Base-by-base conservation (phyloP, 1,284 basidiomycete genomes). In the Tilletia indica region DNA sequence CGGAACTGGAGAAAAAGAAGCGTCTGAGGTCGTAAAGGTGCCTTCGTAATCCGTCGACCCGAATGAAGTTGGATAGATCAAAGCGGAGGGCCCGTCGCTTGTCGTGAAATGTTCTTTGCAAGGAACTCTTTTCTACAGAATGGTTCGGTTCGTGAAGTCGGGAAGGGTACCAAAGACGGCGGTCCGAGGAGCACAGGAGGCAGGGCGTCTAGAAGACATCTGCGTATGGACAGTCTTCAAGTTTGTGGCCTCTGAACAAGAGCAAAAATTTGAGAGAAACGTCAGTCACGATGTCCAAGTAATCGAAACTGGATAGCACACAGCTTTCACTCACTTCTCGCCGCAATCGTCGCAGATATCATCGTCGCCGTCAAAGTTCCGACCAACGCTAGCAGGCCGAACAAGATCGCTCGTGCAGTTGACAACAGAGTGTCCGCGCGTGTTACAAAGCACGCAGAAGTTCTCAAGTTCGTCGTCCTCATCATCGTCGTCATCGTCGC, bases 281-380 rank as follows among this genome's bases (percentile, higher is more conserved):
- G 25, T 58, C 56, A 31, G 56, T 34, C 31, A 8, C 51, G 25
- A 31, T 31, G 31, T 54, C 51, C 16, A n/a, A 19, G 19, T 19
- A 54, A 54, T 54, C 6, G 8, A 6, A 19, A 14, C 51, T n/a
- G 31, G 16, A 54, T 54, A 6, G n/a, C n/a, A 8, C 51, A 54
- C 3, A 6, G 51, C 48, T n/a, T 25, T 3, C 6, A 64, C 61
- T 64, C 36, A 64, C 4, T 73, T 70, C 63, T 78, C 77, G 47
- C 77, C 77, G 58, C 77, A 78, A 47, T 78, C 77, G 38, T 78
- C 77, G 70, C 77, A 78, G 0, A 74, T 73, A 69, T 78, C 77
- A 21, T 72, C 56, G 48, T 71, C 74, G 6, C 48, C 74, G 38
- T 75, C 67, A 19, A 31, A 12, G 8, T n/a, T 16, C 1, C 67